Base-by-base conservation (phyloP, 169 alveolate genomes). In the Fabrea salina region DNA sequence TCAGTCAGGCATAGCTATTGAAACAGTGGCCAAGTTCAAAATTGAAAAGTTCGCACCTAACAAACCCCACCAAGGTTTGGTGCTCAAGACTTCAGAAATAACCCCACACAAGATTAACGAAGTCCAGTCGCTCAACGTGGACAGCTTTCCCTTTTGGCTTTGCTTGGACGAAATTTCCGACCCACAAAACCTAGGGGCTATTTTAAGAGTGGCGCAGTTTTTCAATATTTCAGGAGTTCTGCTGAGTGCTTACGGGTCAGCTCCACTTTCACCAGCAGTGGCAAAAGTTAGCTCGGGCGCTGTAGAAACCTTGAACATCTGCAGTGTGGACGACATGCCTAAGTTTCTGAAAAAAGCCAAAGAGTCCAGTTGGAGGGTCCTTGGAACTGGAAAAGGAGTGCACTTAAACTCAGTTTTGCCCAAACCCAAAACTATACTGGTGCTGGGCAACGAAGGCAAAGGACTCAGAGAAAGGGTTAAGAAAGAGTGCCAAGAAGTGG, bases 151-250 rank as follows among this genome's bases (percentile, higher is more conserved):
- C 11, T 16, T 30, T 30, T 61, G 74, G 49, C 51, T 61, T 61
- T 27, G 74, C 2, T 3, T 61, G 25, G 78, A 68, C 32, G 39
- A 47, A 43, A 43, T 68, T 19, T 43, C 66, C 13, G 78, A 68
- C 67, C 78, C 78, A 19, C 61, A 68, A 43, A 68, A 68, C 32
- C 44, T 68, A 8, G 78, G 78, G n/a, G 25, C 50, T 44, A 43
- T 68, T 68, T 22, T 68, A 16, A 37, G 78, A 16, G 13, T 33
- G 11, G 78, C 78, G 0, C 39, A 68, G 11, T 68, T 68, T 27
- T 47, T 68, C 11, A 30, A 30, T 43, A 33, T 47, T 47, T 19
- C 40, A n/a, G 78, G 78, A n/a, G 41, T 68, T 68, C 8, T 68
- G 25, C 40, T 47, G 19, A 13, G 64, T 1, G 13, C 32, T 1